phyloP scores from a whole-genome alignment of 345 rosid genomes.

The Pistacia atlantica region DNA sequence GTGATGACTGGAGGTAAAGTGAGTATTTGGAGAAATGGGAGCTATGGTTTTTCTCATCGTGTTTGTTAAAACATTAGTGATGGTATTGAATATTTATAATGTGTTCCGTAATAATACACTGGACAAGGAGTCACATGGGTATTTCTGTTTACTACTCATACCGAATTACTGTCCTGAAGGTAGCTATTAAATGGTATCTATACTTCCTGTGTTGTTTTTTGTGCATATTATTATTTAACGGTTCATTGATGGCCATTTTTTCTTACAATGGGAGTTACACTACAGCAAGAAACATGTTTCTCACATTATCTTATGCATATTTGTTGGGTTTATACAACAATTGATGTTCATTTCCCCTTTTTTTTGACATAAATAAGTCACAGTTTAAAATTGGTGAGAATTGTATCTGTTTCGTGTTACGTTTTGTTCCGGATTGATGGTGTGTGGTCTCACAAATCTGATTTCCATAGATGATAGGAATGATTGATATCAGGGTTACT shows the following conservation, averaged over 20 bases:
- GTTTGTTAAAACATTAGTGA: background rate
- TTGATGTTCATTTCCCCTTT: background rate
- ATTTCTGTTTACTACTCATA: background rate
- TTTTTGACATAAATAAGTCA: background rate
- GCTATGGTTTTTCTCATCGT: background rate
- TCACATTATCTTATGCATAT: background rate
- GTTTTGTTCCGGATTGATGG: background rate
- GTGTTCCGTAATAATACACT: slow-evolving; percentile 18
- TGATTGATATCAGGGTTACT: background rate
- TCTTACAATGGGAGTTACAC: background rate
- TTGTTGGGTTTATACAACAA: background rate
- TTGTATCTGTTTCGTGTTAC: background rate
- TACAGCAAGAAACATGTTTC: background rate
- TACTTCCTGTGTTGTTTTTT: background rate
- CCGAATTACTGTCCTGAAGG: background rate
- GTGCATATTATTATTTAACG: too few species aligned
- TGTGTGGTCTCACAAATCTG: background rate
- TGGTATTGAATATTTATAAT: slow-evolving; percentile 6
- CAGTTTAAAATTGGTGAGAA: background rate
- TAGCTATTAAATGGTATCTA: slow-evolving; percentile 18
- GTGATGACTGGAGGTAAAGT: slow-evolving; percentile 27
- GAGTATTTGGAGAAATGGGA: slow-evolving; percentile 12
- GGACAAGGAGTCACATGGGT: background rate
- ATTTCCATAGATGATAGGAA: background rate
- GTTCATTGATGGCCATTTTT: background rate